Conservation (phyloP, 768 basidiomycete genomes). For the Agaricus blazei region DNA sequence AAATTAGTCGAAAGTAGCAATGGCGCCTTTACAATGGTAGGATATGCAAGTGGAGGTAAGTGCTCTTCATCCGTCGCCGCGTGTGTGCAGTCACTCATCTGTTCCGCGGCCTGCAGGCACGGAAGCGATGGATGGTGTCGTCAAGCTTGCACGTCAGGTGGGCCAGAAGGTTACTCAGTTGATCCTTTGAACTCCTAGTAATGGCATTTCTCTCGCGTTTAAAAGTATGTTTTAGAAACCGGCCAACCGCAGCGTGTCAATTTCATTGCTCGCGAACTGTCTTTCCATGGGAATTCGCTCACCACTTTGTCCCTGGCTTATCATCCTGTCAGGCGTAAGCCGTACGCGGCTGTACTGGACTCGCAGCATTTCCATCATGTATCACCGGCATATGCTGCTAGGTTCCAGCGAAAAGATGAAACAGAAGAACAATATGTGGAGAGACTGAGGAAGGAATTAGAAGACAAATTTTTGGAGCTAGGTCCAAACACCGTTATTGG, state of each 20-base stretch:
- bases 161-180: slow-evolving; percentile 10
- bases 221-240: slow-evolving; percentile 65
- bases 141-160: slow-evolving; percentile 80
- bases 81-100: background rate
- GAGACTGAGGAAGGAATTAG: slow-evolving; percentile 73
- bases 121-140: slow-evolving; percentile 85
- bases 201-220: background rate
- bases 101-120: slow-evolving; percentile 45
- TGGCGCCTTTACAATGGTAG: slow-evolving; percentile 68
- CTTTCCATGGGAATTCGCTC: slow-evolving; percentile 84
- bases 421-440: slow-evolving; percentile 77
- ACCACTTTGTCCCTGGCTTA: slow-evolving; percentile 62
- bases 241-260: slow-evolving; percentile 68
- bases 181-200: background rate
- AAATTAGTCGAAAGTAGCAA: slow-evolving; percentile 58
- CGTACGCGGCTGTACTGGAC: slow-evolving; percentile 65
- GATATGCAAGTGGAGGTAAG: slow-evolving; percentile 74
- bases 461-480: slow-evolving; percentile 78
- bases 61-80: background rate
- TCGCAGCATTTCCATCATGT: slow-evolving; percentile 73
- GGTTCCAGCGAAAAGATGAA: slow-evolving; percentile 68
- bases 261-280: slow-evolving; percentile 73
- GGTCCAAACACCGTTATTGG: slow-evolving; percentile 81
- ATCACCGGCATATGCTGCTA: slow-evolving; percentile 80
- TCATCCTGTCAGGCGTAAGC: slow-evolving; percentile 62